These are phyloP conservation scores for Moricandia arvensis DNA, from an alignment of 345 rosid genomes.

Conservation along the genomic window DNA sequence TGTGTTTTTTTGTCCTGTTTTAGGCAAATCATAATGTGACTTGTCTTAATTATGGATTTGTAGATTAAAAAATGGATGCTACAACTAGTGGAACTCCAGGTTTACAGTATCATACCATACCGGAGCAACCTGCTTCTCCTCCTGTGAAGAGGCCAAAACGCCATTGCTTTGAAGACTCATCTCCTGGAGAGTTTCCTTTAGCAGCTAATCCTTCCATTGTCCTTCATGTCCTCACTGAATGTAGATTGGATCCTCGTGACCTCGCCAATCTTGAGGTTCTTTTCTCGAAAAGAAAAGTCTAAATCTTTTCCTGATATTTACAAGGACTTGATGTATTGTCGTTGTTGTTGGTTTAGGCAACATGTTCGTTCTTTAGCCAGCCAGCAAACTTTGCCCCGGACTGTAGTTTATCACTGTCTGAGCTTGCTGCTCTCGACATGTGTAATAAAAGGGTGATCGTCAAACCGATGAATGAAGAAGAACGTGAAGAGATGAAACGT, in stretches of 20 bases:
- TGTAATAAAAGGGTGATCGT: conserved; percentile 83
- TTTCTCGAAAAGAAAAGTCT: not conserved
- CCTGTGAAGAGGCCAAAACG: conserved; percentile 59
- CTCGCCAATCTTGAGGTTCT: conserved; percentile 93
- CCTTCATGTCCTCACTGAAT: conserved; percentile 85
- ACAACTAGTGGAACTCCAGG: conserved; percentile 69
- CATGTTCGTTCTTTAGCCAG: conserved; percentile 94
- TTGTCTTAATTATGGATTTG: conserved; percentile 52
- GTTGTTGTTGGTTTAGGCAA: conserved; percentile 57
- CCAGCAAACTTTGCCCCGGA: conserved; percentile 93
- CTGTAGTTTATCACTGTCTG: conserved; percentile 65
- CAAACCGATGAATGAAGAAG: conserved; percentile 76
- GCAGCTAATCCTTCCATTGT: conserved; percentile 92
- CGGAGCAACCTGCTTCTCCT: conserved; percentile 69
- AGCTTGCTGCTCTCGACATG: conserved; percentile 97
- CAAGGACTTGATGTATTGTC: conserved; percentile 27
- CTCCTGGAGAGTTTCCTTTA: conserved; percentile 95
- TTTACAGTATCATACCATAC: conserved; percentile 62
- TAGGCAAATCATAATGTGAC: conserved; percentile 38
- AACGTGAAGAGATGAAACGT: conserved; percentile 66
- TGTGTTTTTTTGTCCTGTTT: conserved; percentile 15
- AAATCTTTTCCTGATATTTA: conserved; percentile 2
- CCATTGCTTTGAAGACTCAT: conserved; percentile 74
- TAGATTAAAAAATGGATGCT: conserved; percentile 67
- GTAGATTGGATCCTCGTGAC: conserved; percentile 86